Evolutionary conservation across 371 early-diverging fungal genomes (phyloP).

Genomic region (Choanephora cucurbitarum): DNA sequence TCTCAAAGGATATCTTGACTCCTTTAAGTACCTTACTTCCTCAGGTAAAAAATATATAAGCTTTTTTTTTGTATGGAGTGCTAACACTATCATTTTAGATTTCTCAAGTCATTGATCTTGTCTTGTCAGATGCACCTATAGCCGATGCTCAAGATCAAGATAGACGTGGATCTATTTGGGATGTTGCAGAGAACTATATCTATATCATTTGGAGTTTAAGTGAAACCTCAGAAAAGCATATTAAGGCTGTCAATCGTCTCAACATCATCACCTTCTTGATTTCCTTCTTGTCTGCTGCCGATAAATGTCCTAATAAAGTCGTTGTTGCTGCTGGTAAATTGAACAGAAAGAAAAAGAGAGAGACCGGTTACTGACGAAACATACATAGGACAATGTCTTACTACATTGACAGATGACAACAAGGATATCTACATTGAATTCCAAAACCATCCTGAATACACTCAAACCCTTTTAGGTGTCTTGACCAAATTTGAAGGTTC

Average conservation of each 20-base stretch:
- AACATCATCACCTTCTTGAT: constrained; percentile 68
- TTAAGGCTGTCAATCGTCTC: constrained; percentile 67
- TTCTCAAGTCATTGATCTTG: constrained; percentile 44
- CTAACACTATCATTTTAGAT: too few relatives aligned
- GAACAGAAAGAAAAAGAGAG: background rate
- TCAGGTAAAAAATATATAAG: too few relatives aligned
- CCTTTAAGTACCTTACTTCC: constrained; percentile 55
- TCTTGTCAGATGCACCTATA: constrained; percentile 50
- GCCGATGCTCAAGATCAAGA: constrained; percentile 51
- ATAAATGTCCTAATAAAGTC: constrained; percentile 63
- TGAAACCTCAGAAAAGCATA: constrained; percentile 67
- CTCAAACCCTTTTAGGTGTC: constrained; percentile 52
- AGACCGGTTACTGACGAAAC: background rate
- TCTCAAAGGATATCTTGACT: constrained; percentile 65
- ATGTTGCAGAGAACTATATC: constrained; percentile 74
- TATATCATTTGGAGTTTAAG: constrained; percentile 69
- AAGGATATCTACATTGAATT: constrained; percentile 60
- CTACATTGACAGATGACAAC: constrained; percentile 84
- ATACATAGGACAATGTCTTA: constrained; percentile 73
- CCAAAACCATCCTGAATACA: constrained; percentile 60
- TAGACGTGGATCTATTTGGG: constrained; percentile 64
- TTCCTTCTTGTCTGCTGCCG: constrained; percentile 64
- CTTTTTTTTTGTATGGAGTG: too few relatives aligned
- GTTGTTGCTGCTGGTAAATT: constrained; percentile 68
- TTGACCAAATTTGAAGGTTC: constrained; percentile 42